These are phyloP conservation scores for Phytophthora cactorum DNA, from an alignment of 352 stramenopile species.

Conservation along the genomic window DNA sequence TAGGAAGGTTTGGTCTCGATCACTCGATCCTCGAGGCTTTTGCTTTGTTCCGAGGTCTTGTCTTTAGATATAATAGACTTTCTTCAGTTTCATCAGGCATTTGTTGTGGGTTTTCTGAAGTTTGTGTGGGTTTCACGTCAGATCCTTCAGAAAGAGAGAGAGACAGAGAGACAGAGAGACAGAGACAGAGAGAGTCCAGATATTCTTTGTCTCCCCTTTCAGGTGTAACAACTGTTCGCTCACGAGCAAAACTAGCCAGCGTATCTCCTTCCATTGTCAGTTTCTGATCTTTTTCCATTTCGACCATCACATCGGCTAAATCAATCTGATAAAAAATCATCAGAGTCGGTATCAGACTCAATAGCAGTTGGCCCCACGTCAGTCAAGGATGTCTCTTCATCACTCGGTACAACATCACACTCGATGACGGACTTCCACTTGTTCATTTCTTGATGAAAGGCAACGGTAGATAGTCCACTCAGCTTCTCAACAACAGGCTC, in stretches of 20 bases:
- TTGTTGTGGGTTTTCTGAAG: too few species aligned
- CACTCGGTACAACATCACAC: neutral
- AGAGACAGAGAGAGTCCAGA: too few species aligned
- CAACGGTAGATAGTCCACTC: neutral
- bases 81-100: too few species aligned
- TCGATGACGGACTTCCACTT: neutral
- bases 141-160: too few species aligned
- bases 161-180: too few species aligned
- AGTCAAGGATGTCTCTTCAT: neutral
- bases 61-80: too few species aligned
- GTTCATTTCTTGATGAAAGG: neutral
- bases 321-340: neutral
- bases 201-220: neutral
- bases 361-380: neutral
- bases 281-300: neutral
- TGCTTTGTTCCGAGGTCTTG: too few species aligned
- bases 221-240: neutral
- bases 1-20: too few species aligned
- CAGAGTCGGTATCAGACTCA: neutral
- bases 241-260: neutral
- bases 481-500: neutral
- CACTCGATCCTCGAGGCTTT: too few species aligned
- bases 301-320: neutral
- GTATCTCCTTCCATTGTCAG: neutral
- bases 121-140: too few species aligned